A percentile compares a stretch with the other conserved stretches of the same genome.
Evolutionary conservation across 805 yeast species (phyloP).

Genomic region (Starmerella khaoyaiensis): DNA sequence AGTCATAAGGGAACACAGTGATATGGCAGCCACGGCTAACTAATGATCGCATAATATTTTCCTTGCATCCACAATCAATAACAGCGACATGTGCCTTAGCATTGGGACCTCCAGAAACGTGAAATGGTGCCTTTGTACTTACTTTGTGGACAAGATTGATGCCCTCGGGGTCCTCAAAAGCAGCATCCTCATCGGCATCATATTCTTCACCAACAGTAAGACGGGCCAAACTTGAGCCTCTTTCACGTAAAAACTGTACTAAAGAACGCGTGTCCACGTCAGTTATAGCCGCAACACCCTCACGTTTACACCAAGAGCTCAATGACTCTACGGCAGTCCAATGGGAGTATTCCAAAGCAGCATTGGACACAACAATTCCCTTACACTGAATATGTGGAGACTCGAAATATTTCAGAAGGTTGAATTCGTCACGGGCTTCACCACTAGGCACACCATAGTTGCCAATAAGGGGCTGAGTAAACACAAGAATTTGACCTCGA

Average conservation of each 20-base stretch:
- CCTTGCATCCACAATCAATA: constrained; percentile 96
- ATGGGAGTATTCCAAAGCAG: constrained; percentile 90
- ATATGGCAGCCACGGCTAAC: constrained; percentile 92
- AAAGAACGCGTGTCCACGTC: constrained; percentile 96
- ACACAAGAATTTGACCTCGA: constrained; percentile 89
- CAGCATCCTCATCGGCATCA: constrained; percentile 84
- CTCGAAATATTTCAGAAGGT: constrained; percentile 80
- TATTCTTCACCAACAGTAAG: constrained; percentile 82
- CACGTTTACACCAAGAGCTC: constrained; percentile 91
- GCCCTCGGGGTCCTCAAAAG: constrained; percentile 79
- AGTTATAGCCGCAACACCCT: constrained; percentile 89
- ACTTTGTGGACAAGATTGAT: constrained; percentile 86
- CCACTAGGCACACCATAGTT: constrained; percentile 96
- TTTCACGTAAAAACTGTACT: constrained; percentile 85
- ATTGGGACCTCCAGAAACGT: constrained; percentile 33
- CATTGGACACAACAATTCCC: constrained; percentile 93
- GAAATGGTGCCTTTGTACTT: constrained; percentile 90
- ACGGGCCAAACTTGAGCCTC: constrained; percentile 87
- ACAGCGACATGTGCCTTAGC: constrained; percentile 74
- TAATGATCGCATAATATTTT: constrained; percentile 85
- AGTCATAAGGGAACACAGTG: constrained; percentile 93
- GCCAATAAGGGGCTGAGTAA: constrained; percentile 95
- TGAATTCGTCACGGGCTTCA: constrained; percentile 65
- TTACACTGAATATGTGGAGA: constrained; percentile 83
- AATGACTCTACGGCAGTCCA: constrained; percentile 98